Evolutionary conservation across 2,329 filamentous ascomycete species (phyloP), one percentile per base, ranked within the genome.

Genomic region (Tolypocladium guangdongense): DNA sequence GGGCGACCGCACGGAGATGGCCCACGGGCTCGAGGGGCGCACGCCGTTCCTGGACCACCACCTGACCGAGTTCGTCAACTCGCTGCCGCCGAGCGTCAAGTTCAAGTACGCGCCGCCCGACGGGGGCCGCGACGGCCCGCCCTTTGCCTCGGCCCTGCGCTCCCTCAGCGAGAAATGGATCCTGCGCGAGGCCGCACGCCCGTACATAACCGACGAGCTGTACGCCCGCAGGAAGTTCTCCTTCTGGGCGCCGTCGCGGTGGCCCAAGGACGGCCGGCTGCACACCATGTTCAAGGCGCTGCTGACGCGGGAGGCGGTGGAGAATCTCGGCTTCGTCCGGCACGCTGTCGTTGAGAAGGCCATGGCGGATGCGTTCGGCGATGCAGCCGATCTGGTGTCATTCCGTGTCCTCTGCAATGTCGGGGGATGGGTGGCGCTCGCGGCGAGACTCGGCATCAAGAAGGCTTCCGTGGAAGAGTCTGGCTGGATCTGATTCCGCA

Each of bases 161-260:
- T 55, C 57, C 1, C 65, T 75, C 41, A 61, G 60, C 1, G 75
- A 79, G 62, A 78, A 81, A 56, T 76, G 73, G 68, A 71, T 80
- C 32, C 68, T 80, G 1, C 71, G 74, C 3, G 73, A 81, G 58
- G 77, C 76, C 0, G 68, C 66, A 22, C 70, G 68, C 54, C 75
- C 76, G 3, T 80, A 73, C 57, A 70, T 80, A 53, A 77, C 76
- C 0, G 64, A 74, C 16, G 78, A 81, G 62, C 60, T 80, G 5
- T 80, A 79, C 60, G 62, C 43, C 41, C 65, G 74, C 11, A 73
- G 65, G 56, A 81, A 80, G 60, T 69, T 75, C n/a, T 69, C 74
- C 0, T 80, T 74, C 57, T 60, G 69, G n/a, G 77, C 74, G 1
- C 78, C 77, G 0, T 64, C 65, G 0, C 63, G 58, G 24, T 80